Base-by-base conservation (phyloP, 192 early-diverging fungal genomes). In the Coemansia sp. region DNA sequence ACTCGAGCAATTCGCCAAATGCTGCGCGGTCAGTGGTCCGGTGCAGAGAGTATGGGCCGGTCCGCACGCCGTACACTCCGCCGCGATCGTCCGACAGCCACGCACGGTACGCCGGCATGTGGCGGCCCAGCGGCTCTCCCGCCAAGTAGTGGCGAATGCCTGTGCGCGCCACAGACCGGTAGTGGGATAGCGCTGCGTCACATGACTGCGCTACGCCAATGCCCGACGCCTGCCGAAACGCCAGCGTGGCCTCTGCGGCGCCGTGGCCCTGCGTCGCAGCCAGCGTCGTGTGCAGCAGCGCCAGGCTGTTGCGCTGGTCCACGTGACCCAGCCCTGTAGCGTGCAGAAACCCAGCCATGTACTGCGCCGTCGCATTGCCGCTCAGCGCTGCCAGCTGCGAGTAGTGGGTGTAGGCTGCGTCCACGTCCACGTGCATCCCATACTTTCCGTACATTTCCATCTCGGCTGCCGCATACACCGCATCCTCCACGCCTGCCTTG, bases 271-370 rank as follows among this genome's bases (percentile, higher is more conserved):
- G 86, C 22, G 84, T 61, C 1, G 94, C 91, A 1, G 95, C 91
- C 81, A 97, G 88, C 15, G 87, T 88, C 54, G 87, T 84, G 68
- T 94, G 91, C 2, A 94, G 53, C 35, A 90, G 68, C 18, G 88
- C 86, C 74, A 63, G 53, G 56, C 70, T 58, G 61, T 75, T 71
- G 32, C 64, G 66, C 56, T 71, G 81, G 63, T 68, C 63, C 0
- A 39, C 43, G 34, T 62, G 63, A 8, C 94, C 94, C 48, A 97
- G 57, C 1, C 93, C 95, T 0, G 95, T 94, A 11, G 95, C 88
- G 72, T 97, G 90, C 72, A 94, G 87, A 48, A 94, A 85, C 12
- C 95, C 97, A 5, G 97, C 70, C 82, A 91, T 91, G 26, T 94
- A 88, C 65, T 94, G 97, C 14, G 91, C 95, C 11, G 87, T 82